A percentile compares a stretch with the other conserved stretches of the same genome.
Conservation (phyloP, 2,329 filamentous ascomycete species). For the Diaporthe amygdali region DNA sequence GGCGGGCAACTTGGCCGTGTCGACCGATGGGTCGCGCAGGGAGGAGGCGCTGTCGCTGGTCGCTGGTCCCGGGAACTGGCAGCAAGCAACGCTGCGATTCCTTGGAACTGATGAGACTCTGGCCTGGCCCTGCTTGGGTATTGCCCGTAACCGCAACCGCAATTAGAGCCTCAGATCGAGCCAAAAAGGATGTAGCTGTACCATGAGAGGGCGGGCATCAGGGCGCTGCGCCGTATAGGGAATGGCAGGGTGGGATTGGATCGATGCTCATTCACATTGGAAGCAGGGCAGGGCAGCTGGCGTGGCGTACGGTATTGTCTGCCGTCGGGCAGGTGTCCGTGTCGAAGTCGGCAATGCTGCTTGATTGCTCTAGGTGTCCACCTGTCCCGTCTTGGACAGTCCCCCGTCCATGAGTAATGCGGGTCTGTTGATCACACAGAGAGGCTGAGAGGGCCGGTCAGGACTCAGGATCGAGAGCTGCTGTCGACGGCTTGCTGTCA, state of each 20-base stretch:
- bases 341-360: constrained; percentile 16
- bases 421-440: constrained; percentile 10
- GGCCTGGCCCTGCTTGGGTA: constrained; percentile 20
- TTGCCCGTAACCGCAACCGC: constrained; percentile 19
- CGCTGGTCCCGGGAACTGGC: not conserved
- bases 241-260: constrained; percentile 16
- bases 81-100: constrained; percentile 20
- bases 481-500: not conserved
- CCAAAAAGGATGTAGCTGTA: constrained; percentile 20
- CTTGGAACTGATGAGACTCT: constrained; percentile 8
- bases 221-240: constrained; percentile 15
- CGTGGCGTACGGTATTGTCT: constrained; percentile 12
- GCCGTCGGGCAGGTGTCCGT: constrained; percentile 18
- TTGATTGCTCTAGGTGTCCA: constrained; percentile 12
- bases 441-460: constrained; percentile 10
- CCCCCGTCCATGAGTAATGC: constrained; percentile 19
- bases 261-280: constrained; percentile 13
- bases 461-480: not conserved
- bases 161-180: constrained; percentile 24
- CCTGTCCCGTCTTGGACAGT: constrained; percentile 17
- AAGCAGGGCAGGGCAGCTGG: constrained; percentile 26
- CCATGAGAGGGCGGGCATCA: constrained; percentile 25
- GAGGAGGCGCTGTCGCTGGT: constrained; percentile 12
- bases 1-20: constrained; percentile 19
- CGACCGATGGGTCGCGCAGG: constrained; percentile 15